phyloP scores from a whole-genome alignment of 225 moss, liverwort and hornwort genomes.

The Rhytidiadelphus loreus region DNA sequence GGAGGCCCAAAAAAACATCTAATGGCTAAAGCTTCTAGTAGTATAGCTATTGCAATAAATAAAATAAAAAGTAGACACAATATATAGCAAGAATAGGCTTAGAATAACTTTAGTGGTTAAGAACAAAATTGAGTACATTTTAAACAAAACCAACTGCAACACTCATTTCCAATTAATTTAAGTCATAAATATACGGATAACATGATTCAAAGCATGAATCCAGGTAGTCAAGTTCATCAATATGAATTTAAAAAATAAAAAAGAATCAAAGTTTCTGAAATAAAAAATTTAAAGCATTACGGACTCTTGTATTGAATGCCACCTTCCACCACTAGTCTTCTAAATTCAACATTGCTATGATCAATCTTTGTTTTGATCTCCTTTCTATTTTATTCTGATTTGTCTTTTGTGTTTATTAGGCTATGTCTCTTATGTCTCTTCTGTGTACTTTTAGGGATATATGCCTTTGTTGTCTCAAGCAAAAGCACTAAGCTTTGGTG shows the following conservation, averaged over 20 bases:
- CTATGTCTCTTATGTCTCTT: rapidly evolving
- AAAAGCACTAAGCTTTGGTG: not conserved
- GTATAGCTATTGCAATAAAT: not conserved
- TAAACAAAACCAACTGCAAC: not conserved
- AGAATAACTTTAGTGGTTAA: not conserved
- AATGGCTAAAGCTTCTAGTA: not conserved
- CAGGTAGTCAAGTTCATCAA: not conserved
- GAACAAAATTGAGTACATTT: not conserved
- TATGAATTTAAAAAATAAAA: not conserved
- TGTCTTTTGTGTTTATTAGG: not conserved
- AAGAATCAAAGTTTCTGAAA: not conserved
- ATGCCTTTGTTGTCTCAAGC: not conserved
- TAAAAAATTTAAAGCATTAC: too few species aligned
- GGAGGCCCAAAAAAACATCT: too few species aligned
- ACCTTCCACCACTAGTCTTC: rapidly evolving
- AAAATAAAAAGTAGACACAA: not conserved
- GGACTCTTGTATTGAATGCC: not conserved
- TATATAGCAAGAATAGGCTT: not conserved
- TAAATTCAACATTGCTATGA: rapidly evolving
- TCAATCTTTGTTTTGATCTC: rapidly evolving
- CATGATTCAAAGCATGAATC: not conserved
- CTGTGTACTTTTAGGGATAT: rapidly evolving
- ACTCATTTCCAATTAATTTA: not conserved
- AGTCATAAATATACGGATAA: too few species aligned
- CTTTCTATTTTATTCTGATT: rapidly evolving